Conservation (phyloP, 2,329 filamentous ascomycete genomes). For the Verticillium dahliae region DNA sequence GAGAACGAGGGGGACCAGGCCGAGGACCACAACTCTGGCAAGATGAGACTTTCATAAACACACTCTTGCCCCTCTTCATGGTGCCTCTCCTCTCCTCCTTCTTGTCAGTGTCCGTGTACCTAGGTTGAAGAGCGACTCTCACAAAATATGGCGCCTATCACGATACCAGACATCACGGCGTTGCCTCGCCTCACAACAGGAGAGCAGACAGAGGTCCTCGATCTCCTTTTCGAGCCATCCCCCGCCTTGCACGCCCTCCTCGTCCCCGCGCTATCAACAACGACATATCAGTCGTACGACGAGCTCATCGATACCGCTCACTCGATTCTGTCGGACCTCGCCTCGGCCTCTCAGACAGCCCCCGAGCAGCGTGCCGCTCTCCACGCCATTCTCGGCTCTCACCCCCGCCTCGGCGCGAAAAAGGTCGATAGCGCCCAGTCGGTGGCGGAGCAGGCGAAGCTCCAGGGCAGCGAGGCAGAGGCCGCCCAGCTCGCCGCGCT, state of each 20-base stretch:
- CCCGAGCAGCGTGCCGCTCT: slow-evolving; percentile 48
- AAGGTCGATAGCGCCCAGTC: slow-evolving; percentile 79
- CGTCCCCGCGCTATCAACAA: slow-evolving; percentile 54
- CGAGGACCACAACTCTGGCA: too few species aligned
- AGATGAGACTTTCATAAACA: background rate
- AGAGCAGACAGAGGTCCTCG: slow-evolving; percentile 54
- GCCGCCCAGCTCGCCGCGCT: slow-evolving; percentile 49
- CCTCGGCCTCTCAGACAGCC: slow-evolving; percentile 33
- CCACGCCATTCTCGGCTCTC: slow-evolving; percentile 68
- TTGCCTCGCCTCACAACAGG: slow-evolving; percentile 50
- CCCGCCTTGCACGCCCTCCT: slow-evolving; percentile 66
- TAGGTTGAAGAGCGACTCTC: background rate
- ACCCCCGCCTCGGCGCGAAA: slow-evolving; percentile 77
- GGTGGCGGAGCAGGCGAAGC: slow-evolving; percentile 71
- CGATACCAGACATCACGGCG: slow-evolving; percentile 50
- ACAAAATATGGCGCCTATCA: slow-evolving; percentile 5
- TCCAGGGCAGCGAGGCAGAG: slow-evolving; percentile 57
- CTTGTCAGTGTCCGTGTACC: background rate
- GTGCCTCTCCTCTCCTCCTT: background rate
- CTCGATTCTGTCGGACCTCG: slow-evolving; percentile 53
- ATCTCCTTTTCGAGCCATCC: slow-evolving; percentile 81
- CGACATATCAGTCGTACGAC: slow-evolving; percentile 58
- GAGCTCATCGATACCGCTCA: slow-evolving; percentile 63
- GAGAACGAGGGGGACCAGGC: too few species aligned
- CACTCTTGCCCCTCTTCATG: background rate